Percentiles rank a stretch among this genome's conserved stretches.
phyloP scores from a whole-genome alignment of 768 basidiomycete genomes.

The Leccinum subgranulosum region DNA sequence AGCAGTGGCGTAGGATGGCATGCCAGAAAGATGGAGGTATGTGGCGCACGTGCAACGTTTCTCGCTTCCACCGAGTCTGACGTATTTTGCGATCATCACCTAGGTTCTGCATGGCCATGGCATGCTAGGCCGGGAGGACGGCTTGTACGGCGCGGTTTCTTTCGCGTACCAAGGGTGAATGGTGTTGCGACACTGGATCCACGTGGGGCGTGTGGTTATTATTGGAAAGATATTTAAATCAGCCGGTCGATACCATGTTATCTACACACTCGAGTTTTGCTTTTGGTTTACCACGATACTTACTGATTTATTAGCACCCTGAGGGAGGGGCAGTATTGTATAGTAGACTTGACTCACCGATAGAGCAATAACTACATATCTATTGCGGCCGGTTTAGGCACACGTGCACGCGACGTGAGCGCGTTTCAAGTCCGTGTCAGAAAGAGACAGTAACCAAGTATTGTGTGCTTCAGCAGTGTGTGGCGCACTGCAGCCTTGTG shows the following conservation, averaged over 20 bases:
- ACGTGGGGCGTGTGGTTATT: neutral
- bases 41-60: constrained; percentile 24
- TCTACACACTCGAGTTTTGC: neutral
- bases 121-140: constrained; percentile 89
- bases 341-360: neutral
- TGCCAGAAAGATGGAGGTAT: constrained; percentile 93
- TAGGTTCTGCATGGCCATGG: constrained; percentile 86
- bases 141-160: constrained; percentile 89
- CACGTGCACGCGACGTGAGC: neutral
- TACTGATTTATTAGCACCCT: neutral
- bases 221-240: neutral
- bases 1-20: constrained; percentile 93
- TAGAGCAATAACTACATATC: neutral
- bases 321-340: neutral
- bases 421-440: neutral
- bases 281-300: neutral
- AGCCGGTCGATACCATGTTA: neutral
- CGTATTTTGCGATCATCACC: neutral
- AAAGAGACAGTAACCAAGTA: neutral
- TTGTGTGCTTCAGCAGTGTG: neutral
- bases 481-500: neutral
- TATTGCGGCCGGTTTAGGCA: neutral
- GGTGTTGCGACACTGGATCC: neutral
- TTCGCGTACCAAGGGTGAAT: constrained; percentile 87
- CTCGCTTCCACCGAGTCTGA: neutral